Evolutionary conservation across 345 rosid species (phyloP).

Genomic region (Populus ilicifolia): DNA sequence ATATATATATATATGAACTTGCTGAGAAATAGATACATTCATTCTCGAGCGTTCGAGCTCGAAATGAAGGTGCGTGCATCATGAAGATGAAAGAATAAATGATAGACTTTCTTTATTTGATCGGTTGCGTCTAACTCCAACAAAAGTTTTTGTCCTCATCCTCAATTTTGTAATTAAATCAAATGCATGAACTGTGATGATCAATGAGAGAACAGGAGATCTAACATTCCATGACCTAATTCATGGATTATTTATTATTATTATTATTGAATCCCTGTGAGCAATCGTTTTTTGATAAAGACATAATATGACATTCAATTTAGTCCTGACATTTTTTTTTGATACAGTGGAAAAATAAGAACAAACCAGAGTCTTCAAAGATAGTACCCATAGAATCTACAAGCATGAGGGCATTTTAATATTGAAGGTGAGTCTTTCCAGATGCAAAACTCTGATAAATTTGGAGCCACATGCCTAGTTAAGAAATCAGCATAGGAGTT

Average conservation of each 20-base stretch:
- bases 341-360: no score
- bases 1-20: no score
- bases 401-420: no score
- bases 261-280: neutral
- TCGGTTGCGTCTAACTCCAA: neutral
- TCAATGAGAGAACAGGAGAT: neutral
- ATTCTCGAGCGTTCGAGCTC: neutral
- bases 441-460: no score
- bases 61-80: conserved; percentile 7
- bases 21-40: no score
- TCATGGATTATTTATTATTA: neutral
- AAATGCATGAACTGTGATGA: neutral
- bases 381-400: no score
- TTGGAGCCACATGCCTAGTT: no score
- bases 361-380: no score
- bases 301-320: neutral
- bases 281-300: neutral
- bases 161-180: neutral
- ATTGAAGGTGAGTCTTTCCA: no score
- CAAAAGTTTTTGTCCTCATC: neutral
- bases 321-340: no score
- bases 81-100: conserved; percentile 9
- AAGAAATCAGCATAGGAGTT: no score
- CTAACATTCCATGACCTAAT: neutral
- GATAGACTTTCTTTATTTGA: neutral